Conservation (phyloP, 2,329 filamentous ascomycete species). For the Aschersonia sp. region DNA sequence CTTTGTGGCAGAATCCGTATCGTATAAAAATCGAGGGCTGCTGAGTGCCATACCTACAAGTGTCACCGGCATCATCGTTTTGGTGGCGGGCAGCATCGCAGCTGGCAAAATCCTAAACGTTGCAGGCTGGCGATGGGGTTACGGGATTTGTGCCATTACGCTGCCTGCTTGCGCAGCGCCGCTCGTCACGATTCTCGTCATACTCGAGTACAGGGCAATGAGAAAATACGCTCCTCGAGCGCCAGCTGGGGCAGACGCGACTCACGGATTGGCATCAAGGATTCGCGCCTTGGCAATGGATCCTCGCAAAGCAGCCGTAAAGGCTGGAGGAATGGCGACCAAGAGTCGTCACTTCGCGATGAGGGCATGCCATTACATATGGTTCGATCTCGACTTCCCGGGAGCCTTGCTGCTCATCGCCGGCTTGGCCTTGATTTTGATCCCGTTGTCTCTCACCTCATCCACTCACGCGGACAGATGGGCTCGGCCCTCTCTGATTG, state of each 20-base stretch:
- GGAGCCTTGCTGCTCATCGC: constrained; percentile 17
- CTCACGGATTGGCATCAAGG: background rate
- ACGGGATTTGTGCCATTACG: constrained; percentile 25
- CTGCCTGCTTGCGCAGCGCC: constrained; percentile 18
- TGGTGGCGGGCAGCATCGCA: constrained; percentile 16
- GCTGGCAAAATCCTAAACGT: constrained; percentile 18
- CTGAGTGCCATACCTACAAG: constrained; percentile 42
- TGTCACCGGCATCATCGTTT: constrained; percentile 15
- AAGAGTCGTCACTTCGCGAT: background rate
- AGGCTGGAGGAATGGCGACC: background rate
- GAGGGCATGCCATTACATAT: constrained; percentile 6
- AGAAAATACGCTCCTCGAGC: constrained; percentile 6
- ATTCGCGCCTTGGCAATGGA: too few relatives aligned
- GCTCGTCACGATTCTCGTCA: constrained; percentile 16
- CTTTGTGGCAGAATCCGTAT: constrained; percentile 47
- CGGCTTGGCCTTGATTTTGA: constrained; percentile 18
- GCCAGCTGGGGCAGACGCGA: background rate
- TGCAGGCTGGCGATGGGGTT: constrained; percentile 26
- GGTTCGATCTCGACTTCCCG: constrained; percentile 18
- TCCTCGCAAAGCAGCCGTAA: background rate
- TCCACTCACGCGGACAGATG: constrained; percentile 16
- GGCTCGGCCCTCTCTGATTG: constrained; percentile 19
- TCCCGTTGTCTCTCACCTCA: constrained; percentile 22
- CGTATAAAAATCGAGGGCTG: constrained; percentile 43
- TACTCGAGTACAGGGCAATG: constrained; percentile 15